Evolutionary conservation across 78 protist species (phyloP).

Genomic region (Dictyostelium purpureum): DNA sequence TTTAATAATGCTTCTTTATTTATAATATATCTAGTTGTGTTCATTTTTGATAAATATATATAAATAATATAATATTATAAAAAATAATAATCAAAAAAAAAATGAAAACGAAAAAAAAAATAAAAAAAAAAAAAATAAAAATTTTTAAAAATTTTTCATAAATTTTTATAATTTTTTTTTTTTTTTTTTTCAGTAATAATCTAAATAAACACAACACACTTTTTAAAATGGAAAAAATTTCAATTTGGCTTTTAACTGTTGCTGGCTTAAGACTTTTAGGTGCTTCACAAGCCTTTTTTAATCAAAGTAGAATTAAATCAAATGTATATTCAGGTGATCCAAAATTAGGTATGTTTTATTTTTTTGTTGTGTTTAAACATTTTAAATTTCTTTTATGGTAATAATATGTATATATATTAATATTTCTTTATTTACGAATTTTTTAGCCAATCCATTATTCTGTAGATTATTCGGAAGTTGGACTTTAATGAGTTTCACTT

Average conservation of each 20-base stretch:
- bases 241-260: constrained; percentile 62
- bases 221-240: constrained; percentile 34
- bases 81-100: neutral
- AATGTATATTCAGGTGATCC: constrained; percentile 67
- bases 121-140: neutral
- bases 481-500: constrained; percentile 64
- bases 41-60: neutral
- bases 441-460: constrained; percentile 18
- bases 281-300: constrained; percentile 52
- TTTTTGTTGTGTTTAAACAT: neutral
- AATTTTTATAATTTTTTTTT: neutral
- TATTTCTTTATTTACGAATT: neutral
- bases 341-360: constrained; percentile 12
- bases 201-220: neutral
- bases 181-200: too few relatives aligned
- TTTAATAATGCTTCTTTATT: constrained; percentile 70
- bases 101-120: neutral
- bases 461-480: constrained; percentile 66
- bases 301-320: constrained; percentile 26
- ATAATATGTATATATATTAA: neutral
- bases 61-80: neutral
- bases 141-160: neutral
- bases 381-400: neutral
- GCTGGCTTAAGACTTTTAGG: constrained; percentile 56
- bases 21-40: neutral